These are phyloP conservation scores for Chaetomium strumarium DNA, from an alignment of 2,329 filamentous ascomycete species.

Conservation along the genomic window DNA sequence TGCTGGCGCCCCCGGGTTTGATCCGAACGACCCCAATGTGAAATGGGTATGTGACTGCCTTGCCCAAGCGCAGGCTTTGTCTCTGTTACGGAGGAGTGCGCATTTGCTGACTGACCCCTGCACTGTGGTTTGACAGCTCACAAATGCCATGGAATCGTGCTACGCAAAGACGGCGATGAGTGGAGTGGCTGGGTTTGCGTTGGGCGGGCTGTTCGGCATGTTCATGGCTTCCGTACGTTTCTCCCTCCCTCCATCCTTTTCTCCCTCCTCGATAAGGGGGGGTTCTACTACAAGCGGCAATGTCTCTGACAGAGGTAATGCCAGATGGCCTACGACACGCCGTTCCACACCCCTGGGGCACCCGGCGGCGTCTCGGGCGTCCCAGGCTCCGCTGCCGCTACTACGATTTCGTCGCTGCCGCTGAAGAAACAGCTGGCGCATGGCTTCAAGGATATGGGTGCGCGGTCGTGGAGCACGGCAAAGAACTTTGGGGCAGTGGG, in stretches of 20 bases:
- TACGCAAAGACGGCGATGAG: conserved; percentile 82
- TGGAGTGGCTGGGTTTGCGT: conserved; percentile 87
- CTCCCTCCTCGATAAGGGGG: not conserved
- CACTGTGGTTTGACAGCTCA: conserved; percentile 38
- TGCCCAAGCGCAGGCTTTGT: not conserved
- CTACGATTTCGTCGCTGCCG: conserved; percentile 58
- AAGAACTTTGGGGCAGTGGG: conserved; percentile 96
- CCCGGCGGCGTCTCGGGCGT: not conserved
- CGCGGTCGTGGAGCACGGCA: conserved; percentile 72
- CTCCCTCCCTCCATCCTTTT: conserved; percentile 4
- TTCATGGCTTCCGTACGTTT: conserved; percentile 79
- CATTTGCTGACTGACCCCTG: not conserved
- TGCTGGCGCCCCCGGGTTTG: conserved; percentile 24
- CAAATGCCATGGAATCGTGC: conserved; percentile 85
- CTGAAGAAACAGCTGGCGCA: conserved; percentile 74
- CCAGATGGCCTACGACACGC: conserved; percentile 97
- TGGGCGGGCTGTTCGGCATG: conserved; percentile 89
- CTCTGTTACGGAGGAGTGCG: conserved; percentile 5
- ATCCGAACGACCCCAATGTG: conserved; percentile 45
- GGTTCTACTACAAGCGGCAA: not conserved
- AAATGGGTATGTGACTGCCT: conserved; percentile 33
- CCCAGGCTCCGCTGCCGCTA: conserved; percentile 31
- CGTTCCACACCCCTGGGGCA: conserved; percentile 52
- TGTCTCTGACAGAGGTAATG: not conserved
- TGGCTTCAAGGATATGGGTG: conserved; percentile 94